A percentile compares a stretch with the other conserved stretches of the same genome.
Evolutionary conservation across 1,284 basidiomycete genomes (phyloP).

Genomic region (Malassezia caprae): DNA sequence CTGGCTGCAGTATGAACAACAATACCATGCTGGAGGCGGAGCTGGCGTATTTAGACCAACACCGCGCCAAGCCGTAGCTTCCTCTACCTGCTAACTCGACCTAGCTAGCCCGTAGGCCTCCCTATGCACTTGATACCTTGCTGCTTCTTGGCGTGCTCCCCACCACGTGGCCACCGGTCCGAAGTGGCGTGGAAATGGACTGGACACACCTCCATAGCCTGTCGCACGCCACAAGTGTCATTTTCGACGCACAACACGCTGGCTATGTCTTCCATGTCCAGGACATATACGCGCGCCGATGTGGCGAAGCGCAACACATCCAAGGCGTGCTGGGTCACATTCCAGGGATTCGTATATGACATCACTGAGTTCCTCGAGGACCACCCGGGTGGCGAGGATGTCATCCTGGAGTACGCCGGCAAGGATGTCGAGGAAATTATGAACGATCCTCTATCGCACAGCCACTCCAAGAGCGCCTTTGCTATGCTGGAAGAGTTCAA

Average conservation of each 20-base stretch:
- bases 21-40: constrained; percentile 4
- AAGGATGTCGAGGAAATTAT: constrained; percentile 72
- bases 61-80: background rate
- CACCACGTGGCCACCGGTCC: background rate
- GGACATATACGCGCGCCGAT: constrained; percentile 15
- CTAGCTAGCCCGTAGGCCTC: background rate
- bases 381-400: constrained; percentile 53
- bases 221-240: background rate
- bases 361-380: constrained; percentile 52
- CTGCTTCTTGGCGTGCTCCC: background rate
- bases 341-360: constrained; percentile 52
- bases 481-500: constrained; percentile 73
- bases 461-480: constrained; percentile 86
- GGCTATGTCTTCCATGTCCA: background rate
- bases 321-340: constrained; percentile 55
- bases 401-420: constrained; percentile 61
- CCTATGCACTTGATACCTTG: background rate
- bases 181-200: constrained; percentile 11
- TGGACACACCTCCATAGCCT: constrained; percentile 4
- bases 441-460: constrained; percentile 73
- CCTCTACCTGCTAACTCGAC: background rate
- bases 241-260: background rate
- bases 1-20: constrained; percentile 4
- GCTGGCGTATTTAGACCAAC: constrained; percentile 10
- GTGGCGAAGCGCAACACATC: constrained; percentile 54